Base-by-base conservation (phyloP, 192 early-diverging fungal genomes). In the Mortierella hygrophila region DNA sequence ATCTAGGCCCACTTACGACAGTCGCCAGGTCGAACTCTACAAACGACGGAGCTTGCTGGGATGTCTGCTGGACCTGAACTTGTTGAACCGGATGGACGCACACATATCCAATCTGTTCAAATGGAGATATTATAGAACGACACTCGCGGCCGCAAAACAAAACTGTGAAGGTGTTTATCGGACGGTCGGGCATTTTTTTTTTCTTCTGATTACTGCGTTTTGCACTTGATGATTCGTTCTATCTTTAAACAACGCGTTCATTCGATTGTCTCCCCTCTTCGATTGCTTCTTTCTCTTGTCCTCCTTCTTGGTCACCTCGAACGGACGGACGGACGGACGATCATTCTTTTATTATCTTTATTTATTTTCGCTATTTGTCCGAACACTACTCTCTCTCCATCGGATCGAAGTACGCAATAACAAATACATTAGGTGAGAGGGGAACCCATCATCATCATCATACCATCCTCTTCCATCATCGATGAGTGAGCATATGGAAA, bases 241-340 rank as follows among this genome's bases (percentile, higher is more conserved):
- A 65, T 65, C 60, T 65, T 65, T 65, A 65, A 65, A 60, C 60
- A 60, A 65, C 60, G 60, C 60, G 60, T 65, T 65, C 60, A 65
- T 65, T 65, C 60, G 60, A 65, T 65, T 65, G 29, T 32, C 60
- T 13, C 29, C n/a, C 4, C 60, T 32, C 60, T 32, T 65, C 60
- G 60, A 65, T 65, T 65, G 60, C 60, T 65, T 32, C 29, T 57
- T 57, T 57, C 52, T 18, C 18, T n/a, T 3, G 16, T 26, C 23
- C 55, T 7, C 55, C 7, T 23, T 57, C 55, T 57, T 57, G 55
- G 55, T 57, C 26, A 57, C 6, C n/a, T 9, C 6, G 55, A 26
- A 55, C 52, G 21, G 52, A 54, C 52, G 21, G 23, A 40, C 38
- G 38, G 52, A 54, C 20, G 21, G 23, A 63, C 60, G 60, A 65